These are phyloP conservation scores for Kwoniella sp. DNA, from an alignment of 768 basidiomycete genomes.

Conservation along the genomic window DNA sequence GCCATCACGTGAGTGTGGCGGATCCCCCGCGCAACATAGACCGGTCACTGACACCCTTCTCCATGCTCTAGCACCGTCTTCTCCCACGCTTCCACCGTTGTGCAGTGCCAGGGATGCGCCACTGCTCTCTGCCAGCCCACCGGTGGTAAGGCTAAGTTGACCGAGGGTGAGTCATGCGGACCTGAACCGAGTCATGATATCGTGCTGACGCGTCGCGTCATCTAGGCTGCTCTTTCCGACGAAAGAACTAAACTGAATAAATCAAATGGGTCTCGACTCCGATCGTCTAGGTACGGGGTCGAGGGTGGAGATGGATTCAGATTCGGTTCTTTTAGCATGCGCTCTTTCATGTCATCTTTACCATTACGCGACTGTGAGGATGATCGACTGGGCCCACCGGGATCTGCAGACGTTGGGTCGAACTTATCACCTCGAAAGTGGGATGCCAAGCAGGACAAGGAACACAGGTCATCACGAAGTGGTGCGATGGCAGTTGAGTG, in stretches of 20 bases:
- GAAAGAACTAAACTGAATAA: constrained; percentile 59
- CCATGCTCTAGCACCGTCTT: constrained; percentile 74
- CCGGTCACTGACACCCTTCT: background rate
- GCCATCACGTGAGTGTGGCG: constrained; percentile 48
- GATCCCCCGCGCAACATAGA: background rate
- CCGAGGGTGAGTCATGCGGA: constrained; percentile 78
- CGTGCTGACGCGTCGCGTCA: background rate
- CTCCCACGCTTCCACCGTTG: constrained; percentile 98
- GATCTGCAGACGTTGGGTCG: background rate
- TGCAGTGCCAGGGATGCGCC: constrained; percentile 86
- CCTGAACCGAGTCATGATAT: background rate
- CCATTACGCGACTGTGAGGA: constrained; percentile 13
- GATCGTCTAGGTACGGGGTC: constrained; percentile 5
- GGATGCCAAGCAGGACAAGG: no score
- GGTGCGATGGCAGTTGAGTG: no score
- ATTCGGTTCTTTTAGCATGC: constrained; percentile 18
- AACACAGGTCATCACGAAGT: no score
- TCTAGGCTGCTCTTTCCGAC: constrained; percentile 96
- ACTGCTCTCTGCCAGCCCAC: constrained; percentile 96
- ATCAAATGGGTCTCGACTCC: background rate
- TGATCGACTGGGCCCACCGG: no score
- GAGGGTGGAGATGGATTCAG: constrained; percentile 7
- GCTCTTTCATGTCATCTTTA: constrained; percentile 19
- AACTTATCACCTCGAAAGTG: no score
- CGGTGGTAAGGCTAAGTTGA: constrained; percentile 94